Evolutionary conservation across 306 rosid species (phyloP).

Genomic region (Chamaecrista fasciculata): DNA sequence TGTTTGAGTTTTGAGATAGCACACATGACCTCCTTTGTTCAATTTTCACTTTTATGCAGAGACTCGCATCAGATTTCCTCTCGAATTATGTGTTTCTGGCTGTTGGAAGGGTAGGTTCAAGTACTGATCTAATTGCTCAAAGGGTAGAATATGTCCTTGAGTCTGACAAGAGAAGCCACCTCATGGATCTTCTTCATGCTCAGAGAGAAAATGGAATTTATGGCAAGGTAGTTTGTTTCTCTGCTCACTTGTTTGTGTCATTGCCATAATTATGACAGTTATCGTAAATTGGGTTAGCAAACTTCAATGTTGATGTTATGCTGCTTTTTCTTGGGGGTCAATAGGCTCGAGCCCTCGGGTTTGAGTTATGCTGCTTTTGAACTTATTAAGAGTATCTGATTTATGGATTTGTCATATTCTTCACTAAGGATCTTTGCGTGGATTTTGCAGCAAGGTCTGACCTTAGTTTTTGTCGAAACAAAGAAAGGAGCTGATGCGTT

Average conservation of each 20-base stretch:
- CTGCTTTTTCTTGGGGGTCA: too few species aligned
- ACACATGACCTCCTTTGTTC: constrained; percentile 15
- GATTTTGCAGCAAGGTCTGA: constrained; percentile 53
- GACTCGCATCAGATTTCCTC: constrained; percentile 59
- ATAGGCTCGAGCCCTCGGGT: too few species aligned
- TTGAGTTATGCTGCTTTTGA: background rate
- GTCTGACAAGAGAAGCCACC: constrained; percentile 44
- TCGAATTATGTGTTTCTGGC: constrained; percentile 44
- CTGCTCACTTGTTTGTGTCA: background rate
- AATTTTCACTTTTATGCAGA: constrained; percentile 6
- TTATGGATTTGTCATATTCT: background rate
- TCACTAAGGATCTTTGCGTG: background rate
- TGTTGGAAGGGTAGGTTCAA: constrained; percentile 82
- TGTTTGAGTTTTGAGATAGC: background rate
- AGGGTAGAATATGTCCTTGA: constrained; percentile 68
- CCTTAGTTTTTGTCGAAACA: constrained; percentile 76
- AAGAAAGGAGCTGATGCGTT: constrained; percentile 79
- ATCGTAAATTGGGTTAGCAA: background rate
- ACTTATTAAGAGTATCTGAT: background rate
- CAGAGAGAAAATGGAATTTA: constrained; percentile 58
- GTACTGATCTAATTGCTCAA: constrained; percentile 71
- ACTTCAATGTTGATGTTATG: background rate
- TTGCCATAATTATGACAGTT: background rate
- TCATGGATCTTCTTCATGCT: constrained; percentile 57
- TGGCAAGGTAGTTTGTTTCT: constrained; percentile 11